Evolutionary conservation across 768 basidiomycete species (phyloP).

Genomic region (Tulasnella sp.): DNA sequence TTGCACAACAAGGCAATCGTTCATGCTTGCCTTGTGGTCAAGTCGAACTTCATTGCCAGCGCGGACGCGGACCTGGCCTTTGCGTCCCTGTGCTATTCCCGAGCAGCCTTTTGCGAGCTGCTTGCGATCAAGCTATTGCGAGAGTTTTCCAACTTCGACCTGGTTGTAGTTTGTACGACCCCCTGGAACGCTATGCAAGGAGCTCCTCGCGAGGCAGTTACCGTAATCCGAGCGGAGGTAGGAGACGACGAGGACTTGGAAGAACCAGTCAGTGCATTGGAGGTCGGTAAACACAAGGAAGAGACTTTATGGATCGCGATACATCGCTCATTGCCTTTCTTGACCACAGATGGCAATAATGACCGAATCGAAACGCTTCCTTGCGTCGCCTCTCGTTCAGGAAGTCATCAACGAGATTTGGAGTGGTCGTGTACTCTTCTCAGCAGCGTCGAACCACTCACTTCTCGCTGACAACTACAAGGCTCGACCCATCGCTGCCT

Average conservation of each 20-base stretch:
- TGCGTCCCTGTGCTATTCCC: constrained; percentile 62
- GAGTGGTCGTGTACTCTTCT: constrained; percentile 59
- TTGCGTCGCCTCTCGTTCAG: constrained; percentile 79
- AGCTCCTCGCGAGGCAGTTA: constrained; percentile 59
- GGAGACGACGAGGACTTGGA: constrained; percentile 58
- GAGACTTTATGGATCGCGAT: background rate
- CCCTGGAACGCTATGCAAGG: constrained; percentile 84
- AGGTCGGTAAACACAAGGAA: constrained; percentile 51
- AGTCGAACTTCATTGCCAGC: constrained; percentile 70
- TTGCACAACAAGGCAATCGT: constrained; percentile 66
- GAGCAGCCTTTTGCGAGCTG: constrained; percentile 81
- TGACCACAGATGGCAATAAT: constrained; percentile 74
- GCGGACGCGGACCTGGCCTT: constrained; percentile 70
- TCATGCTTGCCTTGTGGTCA: constrained; percentile 71
- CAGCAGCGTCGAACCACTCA: constrained; percentile 56
- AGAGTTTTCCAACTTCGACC: constrained; percentile 68
- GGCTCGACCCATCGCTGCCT: constrained; percentile 57
- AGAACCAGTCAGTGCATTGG: constrained; percentile 75
- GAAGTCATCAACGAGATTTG: constrained; percentile 85
- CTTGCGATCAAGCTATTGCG: constrained; percentile 82
- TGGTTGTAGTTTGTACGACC: constrained; percentile 73
- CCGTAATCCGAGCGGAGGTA: constrained; percentile 60
- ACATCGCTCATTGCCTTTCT: background rate
- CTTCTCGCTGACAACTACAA: constrained; percentile 91
- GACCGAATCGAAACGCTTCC: constrained; percentile 76